Evolutionary conservation across 2,329 filamentous ascomycete genomes (phyloP).

Genomic region (Fusarium incarnatum): DNA sequence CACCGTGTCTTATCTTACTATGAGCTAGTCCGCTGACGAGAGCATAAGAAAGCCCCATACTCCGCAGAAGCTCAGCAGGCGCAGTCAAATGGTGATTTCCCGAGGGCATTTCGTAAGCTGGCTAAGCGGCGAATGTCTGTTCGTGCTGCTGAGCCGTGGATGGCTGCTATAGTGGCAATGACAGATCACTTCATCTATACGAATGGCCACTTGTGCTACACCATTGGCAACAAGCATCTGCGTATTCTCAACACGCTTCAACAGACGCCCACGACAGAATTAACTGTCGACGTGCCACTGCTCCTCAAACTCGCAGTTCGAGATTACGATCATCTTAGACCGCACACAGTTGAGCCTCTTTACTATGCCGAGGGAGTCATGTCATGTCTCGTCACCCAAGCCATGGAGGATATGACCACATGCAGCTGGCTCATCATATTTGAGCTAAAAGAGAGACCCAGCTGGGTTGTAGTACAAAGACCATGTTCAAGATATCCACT

Average conservation of each 20-base stretch:
- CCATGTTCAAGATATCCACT: slow-evolving; percentile 65
- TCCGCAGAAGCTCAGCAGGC: slow-evolving; percentile 42
- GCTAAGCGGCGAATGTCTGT: slow-evolving; percentile 71
- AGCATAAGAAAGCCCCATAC: slow-evolving; percentile 38
- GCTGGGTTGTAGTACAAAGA: slow-evolving; percentile 55
- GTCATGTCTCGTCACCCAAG: slow-evolving; percentile 66
- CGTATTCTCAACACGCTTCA: slow-evolving; percentile 68
- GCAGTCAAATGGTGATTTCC: slow-evolving; percentile 34
- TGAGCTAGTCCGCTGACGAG: slow-evolving; percentile 32
- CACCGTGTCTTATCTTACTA: slow-evolving; percentile 3
- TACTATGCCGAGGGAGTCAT: slow-evolving; percentile 68
- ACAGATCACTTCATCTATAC: slow-evolving; percentile 72
- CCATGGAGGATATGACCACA: slow-evolving; percentile 46
- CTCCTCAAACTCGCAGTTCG: slow-evolving; percentile 54
- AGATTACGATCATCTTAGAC: slow-evolving; percentile 49
- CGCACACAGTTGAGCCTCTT: slow-evolving; percentile 65
- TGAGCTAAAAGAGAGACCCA: slow-evolving; percentile 54
- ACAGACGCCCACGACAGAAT: slow-evolving; percentile 59
- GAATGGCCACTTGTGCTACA: slow-evolving; percentile 74
- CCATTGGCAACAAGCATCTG: slow-evolving; percentile 59
- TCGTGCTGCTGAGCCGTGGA: slow-evolving; percentile 70
- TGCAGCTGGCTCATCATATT: slow-evolving; percentile 65
- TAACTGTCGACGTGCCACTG: slow-evolving; percentile 65
- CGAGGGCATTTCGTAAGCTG: slow-evolving; percentile 62
- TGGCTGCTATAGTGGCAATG: slow-evolving; percentile 68